Base-by-base conservation (phyloP, 2,329 filamentous ascomycete species). In the Fusarium proliferatum region DNA sequence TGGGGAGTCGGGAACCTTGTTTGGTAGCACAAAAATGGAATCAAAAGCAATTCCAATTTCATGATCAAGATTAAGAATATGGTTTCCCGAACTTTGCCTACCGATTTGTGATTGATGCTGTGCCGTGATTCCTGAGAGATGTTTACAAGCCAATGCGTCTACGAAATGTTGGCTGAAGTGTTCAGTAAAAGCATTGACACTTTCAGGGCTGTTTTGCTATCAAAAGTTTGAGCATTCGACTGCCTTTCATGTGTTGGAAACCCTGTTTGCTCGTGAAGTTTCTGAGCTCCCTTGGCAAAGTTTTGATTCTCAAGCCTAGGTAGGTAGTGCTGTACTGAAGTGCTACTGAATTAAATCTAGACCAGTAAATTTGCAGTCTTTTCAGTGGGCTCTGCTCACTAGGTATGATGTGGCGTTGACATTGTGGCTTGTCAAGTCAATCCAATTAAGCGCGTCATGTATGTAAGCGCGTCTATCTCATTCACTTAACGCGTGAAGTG, bases 21-120 rank as follows among this genome's bases (percentile, higher is more conserved):
- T 77, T 73, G 76, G 76, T 78, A 79, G 76, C 76, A 75, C 75
- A 76, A 77, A 76, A 77, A 74, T 79, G 78, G 79, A 76, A 81
- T 79, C 67, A 77, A 78, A 65, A 77, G 73, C 73, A 76, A 74
- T 78, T 79, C 77, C 76, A 69, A 68, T 74, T 69, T 70, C 73
- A 71, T 67, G 68, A 77, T 74, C 58, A 75, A 69, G 66, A 69
- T 69, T 64, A 69, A 76, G 74, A 69, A 70, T 74, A 74, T 68
- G 72, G 75, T 77, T 78, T 73, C 75, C 72, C 57, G 57, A 57
- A 67, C 61, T 62, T 57, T 41, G 39, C 48, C 61, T 23, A 60
- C 39, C 10, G 30, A 45, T 59, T 38, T 38, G 56, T 58, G 56
- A 51, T 28, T 36, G 9, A 53, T 56, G 43, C 51, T 49, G 33